Base-by-base conservation (phyloP, 768 basidiomycete species). In the Pleurotus eryngii region DNA sequence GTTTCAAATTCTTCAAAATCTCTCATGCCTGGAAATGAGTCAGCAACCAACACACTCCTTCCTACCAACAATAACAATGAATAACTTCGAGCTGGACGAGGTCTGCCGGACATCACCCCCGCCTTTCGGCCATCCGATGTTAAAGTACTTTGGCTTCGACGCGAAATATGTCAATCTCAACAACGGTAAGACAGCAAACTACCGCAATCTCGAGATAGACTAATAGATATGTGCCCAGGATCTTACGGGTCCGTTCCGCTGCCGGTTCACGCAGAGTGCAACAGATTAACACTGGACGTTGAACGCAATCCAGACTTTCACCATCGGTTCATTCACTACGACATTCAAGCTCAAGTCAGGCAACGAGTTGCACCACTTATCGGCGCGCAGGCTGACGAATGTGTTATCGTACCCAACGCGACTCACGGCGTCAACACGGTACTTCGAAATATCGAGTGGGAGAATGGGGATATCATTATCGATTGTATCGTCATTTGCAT, bases 391-490 rank as follows among this genome's bases (percentile, higher is more conserved):
- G 18, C 63, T 9, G 81, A 83, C 11, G 75, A 80, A 24, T 73
- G 78, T 12, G 82, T 85, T 48, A 63, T 81, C 15, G 77, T 84
- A 1, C 70, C 78, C 0, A 87, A 87, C 63, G 76, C 83, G 0
- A 80, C 82, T 0, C 75, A 76, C 61, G 85, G 82, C 1, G 62
- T 90, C 40, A 81, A 82, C 57, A 89, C 82, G 6, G 72, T 90
- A 39, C 64, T 88, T 47, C 69, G 74, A 46, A 89, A 89, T 63
- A 72, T 91, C 20, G 70, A 75, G 45, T 89, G 85, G 86, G 67
- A 77, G 24, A 65, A 76, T 57, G 81, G 80, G 2, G 90, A 92
- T 67, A 71, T 86, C n/a, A 72, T 92, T 49, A 66, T 90, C 30
- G 69, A 70, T 2, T 79, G 86, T 86, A 50, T 43, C 5, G 61